Conservation (phyloP, 2,329 filamentous ascomycete genomes). For the Passalora sequoiae region DNA sequence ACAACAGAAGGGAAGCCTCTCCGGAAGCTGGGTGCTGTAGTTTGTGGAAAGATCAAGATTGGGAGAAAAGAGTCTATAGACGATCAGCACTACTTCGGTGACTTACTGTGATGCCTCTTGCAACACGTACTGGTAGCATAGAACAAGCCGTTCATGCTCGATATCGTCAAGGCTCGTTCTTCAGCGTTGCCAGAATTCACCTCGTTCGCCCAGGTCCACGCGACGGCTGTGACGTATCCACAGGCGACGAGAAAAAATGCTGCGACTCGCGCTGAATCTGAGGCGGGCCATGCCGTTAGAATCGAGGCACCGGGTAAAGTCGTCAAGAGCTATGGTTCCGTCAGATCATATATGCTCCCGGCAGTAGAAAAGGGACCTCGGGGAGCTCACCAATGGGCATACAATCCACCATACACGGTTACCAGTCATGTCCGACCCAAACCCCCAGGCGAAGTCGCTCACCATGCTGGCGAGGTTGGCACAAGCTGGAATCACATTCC, state of each 20-base stretch:
- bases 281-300: too few species aligned
- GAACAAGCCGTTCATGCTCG: constrained; percentile 12
- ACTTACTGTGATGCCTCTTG: too few species aligned
- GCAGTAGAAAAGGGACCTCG: too few species aligned
- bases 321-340: too few species aligned
- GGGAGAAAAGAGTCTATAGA: constrained; percentile 7
- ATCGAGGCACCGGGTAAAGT: too few species aligned
- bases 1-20: constrained; percentile 10
- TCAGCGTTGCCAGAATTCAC: constrained; percentile 11
- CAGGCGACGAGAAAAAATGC: constrained; percentile 12
- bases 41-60: constrained; percentile 13
- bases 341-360: too few species aligned
- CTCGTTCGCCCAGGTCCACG: constrained; percentile 13
- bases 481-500: constrained; percentile 13
- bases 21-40: constrained; percentile 8
- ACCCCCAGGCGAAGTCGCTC: constrained; percentile 11
- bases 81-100: background rate
- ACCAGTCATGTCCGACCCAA: constrained; percentile 9
- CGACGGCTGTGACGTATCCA: constrained; percentile 11
- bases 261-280: too few species aligned
- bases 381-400: constrained; percentile 10
- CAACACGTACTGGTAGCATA: too few species aligned
- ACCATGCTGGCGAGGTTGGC: constrained; percentile 13
- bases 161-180: constrained; percentile 10
- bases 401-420: constrained; percentile 10